Base-by-base conservation (phyloP, 257 asterid species). In the Anisodus tanguticus region DNA sequence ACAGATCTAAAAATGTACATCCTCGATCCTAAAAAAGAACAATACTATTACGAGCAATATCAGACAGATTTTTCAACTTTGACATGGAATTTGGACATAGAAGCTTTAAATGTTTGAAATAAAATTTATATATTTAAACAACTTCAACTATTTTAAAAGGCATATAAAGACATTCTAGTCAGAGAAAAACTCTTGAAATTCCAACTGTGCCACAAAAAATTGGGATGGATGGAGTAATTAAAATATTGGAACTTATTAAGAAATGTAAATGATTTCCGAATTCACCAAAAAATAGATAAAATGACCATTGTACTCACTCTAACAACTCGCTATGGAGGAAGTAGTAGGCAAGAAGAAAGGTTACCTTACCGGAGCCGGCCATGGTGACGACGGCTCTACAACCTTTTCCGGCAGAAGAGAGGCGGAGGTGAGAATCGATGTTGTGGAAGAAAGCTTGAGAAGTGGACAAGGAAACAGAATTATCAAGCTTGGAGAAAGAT, bases 331-430 rank as follows among this genome's bases (percentile, higher is more conserved):
- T 8, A 49, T 9, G 55, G 16, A 31, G n/a, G 71, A 17, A 17
- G 64, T 58, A 4, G 26, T 6, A 58, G 10, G 26, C 8, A 62
- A 5, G 49, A 35, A 37, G n/a, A 9, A 58, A 22, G 4, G 19
- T 49, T 26, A 95, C 98, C 98, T 97, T 97, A 80, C 99, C 99
- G 49, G 98, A 83, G 54, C 97, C 97, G 55, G 98, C 97, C 99
- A 97, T 97, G 71, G 97, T 37, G 64, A 94, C 92, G 37, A 95
- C 97, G n/a, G 91, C 89, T 1, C 97, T 94, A 88, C 87, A 91
- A 47, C 91, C 92, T 85, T 84, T 91, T 7, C 53, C 12, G 63
- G 90, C 69, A 83, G 94, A 85, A 67, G 92, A 87, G 19, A 89
- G 86, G 84, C 92, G 92, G 87, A 93, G 85, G 83, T 91, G 97